Base-by-base conservation (phyloP, 495 filamentous ascomycete species). In the Poronia punctata region DNA sequence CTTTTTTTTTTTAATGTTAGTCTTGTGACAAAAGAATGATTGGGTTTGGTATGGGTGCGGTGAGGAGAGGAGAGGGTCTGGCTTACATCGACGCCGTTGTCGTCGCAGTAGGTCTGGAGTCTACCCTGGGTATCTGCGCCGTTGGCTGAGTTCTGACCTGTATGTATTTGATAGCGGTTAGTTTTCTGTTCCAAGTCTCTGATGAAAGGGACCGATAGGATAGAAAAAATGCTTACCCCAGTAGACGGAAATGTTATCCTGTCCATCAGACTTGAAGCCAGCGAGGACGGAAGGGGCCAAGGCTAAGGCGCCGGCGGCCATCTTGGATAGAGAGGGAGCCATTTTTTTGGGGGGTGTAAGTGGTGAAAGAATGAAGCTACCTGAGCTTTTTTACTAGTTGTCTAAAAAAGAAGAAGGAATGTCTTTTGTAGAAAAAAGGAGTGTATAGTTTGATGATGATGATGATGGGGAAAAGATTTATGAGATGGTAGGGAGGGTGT, bases 231-330 rank as follows among this genome's bases (percentile, higher is more conserved):
- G 34, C 57, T 44, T 61, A 78, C 66, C 81, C 67, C 78, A 85
- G 56, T 84, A 85, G 17, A 84, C 62, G 16, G 74, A 76, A 48
- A 84, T 53, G 53, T 83, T 84, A 41, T 64, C 69, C n/a, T 65
- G 67, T 4, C 67, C 58, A 21, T 46, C 37, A 3, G 67, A 42
- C 50, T 71, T 56, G 50, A 81, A 76, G 34, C 71, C 75, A 36
- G 69, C 70, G 36, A 46, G 48, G 22, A 40, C 53, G 15, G 51
- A 30, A 4, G 53, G 50, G 30, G 31, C 20, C 15, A 43, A 25
- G 22, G 43, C 16, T 20, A 60, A 38, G 43, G 54, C 48, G 53
- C 48, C 52, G 56, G 56, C 52, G 37, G 52, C 52, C 52, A 55
- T 26, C 25, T 25, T 48, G 9, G 48, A 21, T 11, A 25, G 35